Conservation (phyloP, 805 yeast species). For the Kuraishia ogatae region DNA sequence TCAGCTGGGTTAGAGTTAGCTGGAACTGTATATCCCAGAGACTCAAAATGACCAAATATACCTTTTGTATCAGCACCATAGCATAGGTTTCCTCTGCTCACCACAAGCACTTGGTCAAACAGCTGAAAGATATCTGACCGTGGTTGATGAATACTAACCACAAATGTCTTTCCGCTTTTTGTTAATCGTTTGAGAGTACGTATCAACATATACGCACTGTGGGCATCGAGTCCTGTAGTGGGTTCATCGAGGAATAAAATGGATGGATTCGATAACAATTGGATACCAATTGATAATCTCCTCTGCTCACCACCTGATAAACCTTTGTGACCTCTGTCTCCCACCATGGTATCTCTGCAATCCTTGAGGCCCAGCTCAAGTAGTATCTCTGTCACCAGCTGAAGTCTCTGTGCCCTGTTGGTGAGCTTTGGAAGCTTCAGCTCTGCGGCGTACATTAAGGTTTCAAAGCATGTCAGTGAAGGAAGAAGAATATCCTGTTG, state of each 20-base stretch:
- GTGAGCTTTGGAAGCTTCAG: conserved; percentile 47
- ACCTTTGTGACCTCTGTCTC: conserved; percentile 43
- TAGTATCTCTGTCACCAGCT: conserved; percentile 51
- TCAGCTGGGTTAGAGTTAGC: conserved; percentile 54
- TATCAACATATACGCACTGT: conserved; percentile 59
- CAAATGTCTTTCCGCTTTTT: conserved; percentile 54
- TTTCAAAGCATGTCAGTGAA: conserved; percentile 64
- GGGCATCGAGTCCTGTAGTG: conserved; percentile 80
- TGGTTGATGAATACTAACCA: conserved; percentile 80
- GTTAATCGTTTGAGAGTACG: conserved; percentile 53
- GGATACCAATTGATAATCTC: conserved; percentile 70
- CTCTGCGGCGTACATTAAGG: conserved; percentile 62
- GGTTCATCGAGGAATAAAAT: conserved; percentile 79
- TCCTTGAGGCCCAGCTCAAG: conserved; percentile 58
- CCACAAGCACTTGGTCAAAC: conserved; percentile 58
- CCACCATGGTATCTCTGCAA: conserved; percentile 51
- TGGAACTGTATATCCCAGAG: conserved; percentile 36
- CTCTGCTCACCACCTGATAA: conserved; percentile 83
- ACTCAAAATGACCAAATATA: conserved; percentile 39
- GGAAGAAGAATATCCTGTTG: conserved; percentile 73
- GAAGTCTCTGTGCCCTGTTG: conserved; percentile 30
- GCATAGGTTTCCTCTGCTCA: conserved; percentile 51
- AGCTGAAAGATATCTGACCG: conserved; percentile 64
- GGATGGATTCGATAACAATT: conserved; percentile 68
- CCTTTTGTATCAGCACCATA: conserved; percentile 35